A percentile compares a stretch with the other conserved stretches of the same genome.
Conservation (phyloP, 306 rosid species). For the Acacia confusa region DNA sequence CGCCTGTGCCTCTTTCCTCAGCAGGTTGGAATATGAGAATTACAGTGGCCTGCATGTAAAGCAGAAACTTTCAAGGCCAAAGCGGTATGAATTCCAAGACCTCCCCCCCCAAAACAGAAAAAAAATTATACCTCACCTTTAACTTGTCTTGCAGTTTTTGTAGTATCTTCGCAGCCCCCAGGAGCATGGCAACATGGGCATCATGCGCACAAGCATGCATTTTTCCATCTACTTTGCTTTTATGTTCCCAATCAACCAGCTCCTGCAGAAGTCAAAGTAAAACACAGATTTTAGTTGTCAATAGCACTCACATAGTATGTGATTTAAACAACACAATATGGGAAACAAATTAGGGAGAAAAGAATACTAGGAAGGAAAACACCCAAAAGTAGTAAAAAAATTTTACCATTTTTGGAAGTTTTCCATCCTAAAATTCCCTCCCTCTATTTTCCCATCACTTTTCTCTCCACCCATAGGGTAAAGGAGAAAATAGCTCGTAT, state of each 20-base stretch:
- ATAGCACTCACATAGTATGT: not conserved
- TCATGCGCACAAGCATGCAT: slow-evolving; percentile 97
- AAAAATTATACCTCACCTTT: slow-evolving; percentile 49
- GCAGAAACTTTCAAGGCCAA: slow-evolving; percentile 4
- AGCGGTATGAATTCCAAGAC: not conserved
- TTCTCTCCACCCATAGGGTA: not conserved
- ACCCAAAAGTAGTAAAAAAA: too few relatives aligned
- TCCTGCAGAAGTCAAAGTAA: slow-evolving; percentile 42
- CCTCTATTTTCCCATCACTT: too few relatives aligned
- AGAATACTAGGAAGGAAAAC: too few relatives aligned
- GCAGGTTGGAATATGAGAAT: slow-evolving; percentile 90
- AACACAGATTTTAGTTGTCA: not conserved
- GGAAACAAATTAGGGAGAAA: too few relatives aligned
- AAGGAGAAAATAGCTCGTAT: not conserved
- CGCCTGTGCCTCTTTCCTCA: slow-evolving; percentile 80
- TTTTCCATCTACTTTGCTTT: slow-evolving; percentile 82
- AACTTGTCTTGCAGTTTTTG: slow-evolving; percentile 54
- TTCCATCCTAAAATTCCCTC: too few relatives aligned
- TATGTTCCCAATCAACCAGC: slow-evolving; percentile 82
- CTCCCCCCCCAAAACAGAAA: too few relatives aligned
- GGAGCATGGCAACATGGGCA: slow-evolving; percentile 87
- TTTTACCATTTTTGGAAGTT: too few relatives aligned
- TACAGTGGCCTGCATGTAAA: slow-evolving; percentile 62
- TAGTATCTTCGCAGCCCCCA: slow-evolving; percentile 85
- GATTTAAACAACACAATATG: not conserved